phyloP scores from a whole-genome alignment of 805 yeast genomes.

The baker's yeast (Saccharomyces cerevisiae) region DNA sequence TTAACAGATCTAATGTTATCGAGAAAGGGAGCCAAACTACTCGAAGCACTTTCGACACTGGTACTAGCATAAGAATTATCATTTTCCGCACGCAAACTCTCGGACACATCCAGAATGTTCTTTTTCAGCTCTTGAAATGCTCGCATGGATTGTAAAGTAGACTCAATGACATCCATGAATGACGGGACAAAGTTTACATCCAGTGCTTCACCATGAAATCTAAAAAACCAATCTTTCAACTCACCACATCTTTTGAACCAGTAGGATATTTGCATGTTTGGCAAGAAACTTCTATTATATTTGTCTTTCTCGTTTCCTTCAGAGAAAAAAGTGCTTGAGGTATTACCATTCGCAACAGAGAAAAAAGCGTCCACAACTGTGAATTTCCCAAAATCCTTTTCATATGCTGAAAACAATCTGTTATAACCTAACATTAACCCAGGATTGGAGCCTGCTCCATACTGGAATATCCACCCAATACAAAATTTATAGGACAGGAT shows the following conservation, averaged over 20 bases:
- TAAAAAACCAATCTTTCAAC: slow-evolving; percentile 42
- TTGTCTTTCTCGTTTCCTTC: slow-evolving; percentile 38
- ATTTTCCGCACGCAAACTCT: background rate
- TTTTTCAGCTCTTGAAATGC: slow-evolving; percentile 33
- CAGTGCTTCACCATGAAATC: slow-evolving; percentile 58
- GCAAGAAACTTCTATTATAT: slow-evolving; percentile 58
- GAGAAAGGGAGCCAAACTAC: slow-evolving; percentile 16
- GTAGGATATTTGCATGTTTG: slow-evolving; percentile 49
- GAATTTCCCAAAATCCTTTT: slow-evolving; percentile 55
- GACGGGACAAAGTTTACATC: slow-evolving; percentile 58
- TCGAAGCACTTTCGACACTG: slow-evolving; percentile 5
- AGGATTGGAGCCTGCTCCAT: slow-evolving; percentile 36
- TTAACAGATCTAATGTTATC: slow-evolving; percentile 35
- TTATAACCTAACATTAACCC: slow-evolving; percentile 80
- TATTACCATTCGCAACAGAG: slow-evolving; percentile 59
- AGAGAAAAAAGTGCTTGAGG: slow-evolving; percentile 43
- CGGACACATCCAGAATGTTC: slow-evolving; percentile 6
- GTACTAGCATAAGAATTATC: slow-evolving; percentile 1
- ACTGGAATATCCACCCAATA: slow-evolving; percentile 70
- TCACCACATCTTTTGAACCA: slow-evolving; percentile 20
- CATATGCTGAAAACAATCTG: slow-evolving; percentile 56
- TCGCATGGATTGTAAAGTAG: slow-evolving; percentile 40
- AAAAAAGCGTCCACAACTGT: slow-evolving; percentile 61
- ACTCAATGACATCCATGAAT: slow-evolving; percentile 47
- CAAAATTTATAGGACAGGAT: slow-evolving; percentile 59